A percentile compares a stretch with the other conserved stretches of the same genome.
Conservation (phyloP, 805 yeast genomes). For the Wickerhamiella cacticola region DNA sequence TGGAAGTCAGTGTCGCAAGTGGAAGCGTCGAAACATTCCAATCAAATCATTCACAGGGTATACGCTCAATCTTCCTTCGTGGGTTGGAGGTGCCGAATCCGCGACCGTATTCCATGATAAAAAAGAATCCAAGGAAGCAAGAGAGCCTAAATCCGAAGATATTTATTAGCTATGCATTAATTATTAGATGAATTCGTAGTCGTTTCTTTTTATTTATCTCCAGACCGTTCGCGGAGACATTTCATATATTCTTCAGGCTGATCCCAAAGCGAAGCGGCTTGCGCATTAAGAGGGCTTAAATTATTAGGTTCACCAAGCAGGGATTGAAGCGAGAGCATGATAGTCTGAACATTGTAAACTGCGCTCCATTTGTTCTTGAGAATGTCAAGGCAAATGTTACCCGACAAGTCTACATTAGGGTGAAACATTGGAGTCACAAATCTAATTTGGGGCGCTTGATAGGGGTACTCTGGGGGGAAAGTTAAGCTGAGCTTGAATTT, state of each 20-base stretch:
- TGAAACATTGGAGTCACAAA: conserved; percentile 53
- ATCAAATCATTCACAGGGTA: conserved; percentile 39
- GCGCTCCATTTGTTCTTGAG: conserved; percentile 57
- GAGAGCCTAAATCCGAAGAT: not conserved
- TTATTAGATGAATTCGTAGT: conserved; percentile 23
- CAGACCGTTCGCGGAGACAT: conserved; percentile 30
- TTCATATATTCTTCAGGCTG: conserved; percentile 33
- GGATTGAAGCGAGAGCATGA: conserved; percentile 45
- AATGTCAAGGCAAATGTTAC: conserved; percentile 54
- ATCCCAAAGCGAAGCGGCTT: conserved; percentile 47
- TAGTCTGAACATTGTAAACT: conserved; percentile 48
- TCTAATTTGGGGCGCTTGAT: conserved; percentile 42
- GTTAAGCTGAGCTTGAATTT: conserved; percentile 39
- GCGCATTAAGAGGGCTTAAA: conserved; percentile 42
- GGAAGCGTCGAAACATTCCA: conserved; percentile 33
- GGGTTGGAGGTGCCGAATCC: conserved; percentile 30
- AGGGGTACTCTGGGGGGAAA: conserved; percentile 48
- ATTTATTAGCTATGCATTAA: conserved; percentile 26
- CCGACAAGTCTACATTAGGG: conserved; percentile 52
- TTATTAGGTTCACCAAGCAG: conserved; percentile 54
- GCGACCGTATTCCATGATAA: conserved; percentile 5
- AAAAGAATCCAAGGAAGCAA: not conserved
- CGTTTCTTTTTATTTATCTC: conserved; percentile 20
- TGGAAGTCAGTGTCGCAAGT: conserved; percentile 34
- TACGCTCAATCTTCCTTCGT: conserved; percentile 28